Evolutionary conservation across 768 basidiomycete genomes (phyloP).

Genomic region (Kondoa malvinella): DNA sequence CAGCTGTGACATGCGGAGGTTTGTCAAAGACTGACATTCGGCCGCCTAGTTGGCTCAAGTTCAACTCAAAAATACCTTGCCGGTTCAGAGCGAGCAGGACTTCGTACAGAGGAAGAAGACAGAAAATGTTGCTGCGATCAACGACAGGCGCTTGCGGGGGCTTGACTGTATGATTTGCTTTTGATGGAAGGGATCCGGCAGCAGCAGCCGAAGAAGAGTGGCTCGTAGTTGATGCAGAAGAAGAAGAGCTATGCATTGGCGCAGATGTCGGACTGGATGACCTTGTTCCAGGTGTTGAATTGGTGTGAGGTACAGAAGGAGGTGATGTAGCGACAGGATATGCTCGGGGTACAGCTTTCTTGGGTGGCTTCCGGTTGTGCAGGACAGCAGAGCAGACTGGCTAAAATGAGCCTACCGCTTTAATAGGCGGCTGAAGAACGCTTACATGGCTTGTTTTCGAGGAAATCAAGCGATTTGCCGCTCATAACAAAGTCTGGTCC

Average conservation of each 20-base stretch:
- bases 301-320: no score
- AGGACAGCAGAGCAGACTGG: background rate
- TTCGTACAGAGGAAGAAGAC: background rate
- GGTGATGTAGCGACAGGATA: no score
- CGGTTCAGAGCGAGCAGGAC: background rate
- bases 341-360: background rate
- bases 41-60: background rate
- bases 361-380: background rate
- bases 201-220: no score
- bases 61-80: background rate
- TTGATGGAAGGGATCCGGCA: no score
- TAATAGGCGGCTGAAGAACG: background rate
- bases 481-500: background rate
- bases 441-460: background rate
- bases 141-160: no score
- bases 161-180: no score
- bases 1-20: background rate
- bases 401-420: background rate
- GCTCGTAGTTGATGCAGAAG: background rate
- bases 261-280: background rate
- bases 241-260: background rate
- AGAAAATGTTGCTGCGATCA: background rate
- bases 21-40: background rate
- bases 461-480: background rate
- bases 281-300: no score